A percentile compares a stretch with the other conserved stretches of the same genome.
Conservation (phyloP, 2,329 filamentous ascomycete species). For the Drechslera avenae region DNA sequence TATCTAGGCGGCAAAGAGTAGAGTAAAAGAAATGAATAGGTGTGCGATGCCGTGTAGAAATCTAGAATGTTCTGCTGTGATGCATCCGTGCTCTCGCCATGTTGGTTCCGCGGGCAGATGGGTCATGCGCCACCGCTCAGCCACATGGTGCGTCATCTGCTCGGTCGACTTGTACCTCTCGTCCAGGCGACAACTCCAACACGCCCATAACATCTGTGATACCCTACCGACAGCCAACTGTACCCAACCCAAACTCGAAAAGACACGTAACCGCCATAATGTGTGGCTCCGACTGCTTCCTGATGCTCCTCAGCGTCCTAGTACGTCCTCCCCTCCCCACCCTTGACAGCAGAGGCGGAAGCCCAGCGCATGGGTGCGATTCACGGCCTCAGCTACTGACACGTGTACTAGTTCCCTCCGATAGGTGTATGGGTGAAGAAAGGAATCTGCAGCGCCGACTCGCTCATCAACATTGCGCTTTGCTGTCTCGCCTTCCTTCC, state of each 20-base stretch:
- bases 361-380: not conserved
- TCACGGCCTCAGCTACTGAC: conserved; percentile 4
- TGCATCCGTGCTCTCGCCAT: not conserved
- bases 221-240: conserved; percentile 1
- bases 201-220: conserved; percentile 6
- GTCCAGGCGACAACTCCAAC: conserved; percentile 13
- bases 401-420: conserved; percentile 11
- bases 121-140: conserved; percentile 10
- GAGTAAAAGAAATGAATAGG: not conserved
- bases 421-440: conserved; percentile 89
- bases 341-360: conserved; percentile 17
- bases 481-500: conserved; percentile 68
- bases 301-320: conserved; percentile 65
- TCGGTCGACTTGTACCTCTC: conserved; percentile 2
- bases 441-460: conserved; percentile 90
- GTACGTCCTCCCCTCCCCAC: conserved; percentile 46
- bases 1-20: conserved; percentile 56
- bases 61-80: no score
- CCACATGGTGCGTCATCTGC: conserved; percentile 18
- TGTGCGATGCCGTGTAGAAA: no score
- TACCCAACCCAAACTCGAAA: not conserved
- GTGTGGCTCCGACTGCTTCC: conserved; percentile 66
- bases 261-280: conserved; percentile 45
- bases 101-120: not conserved
- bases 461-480: conserved; percentile 92